Conservation (phyloP, 345 rosid species). For the Raphanus raphanistrum region DNA sequence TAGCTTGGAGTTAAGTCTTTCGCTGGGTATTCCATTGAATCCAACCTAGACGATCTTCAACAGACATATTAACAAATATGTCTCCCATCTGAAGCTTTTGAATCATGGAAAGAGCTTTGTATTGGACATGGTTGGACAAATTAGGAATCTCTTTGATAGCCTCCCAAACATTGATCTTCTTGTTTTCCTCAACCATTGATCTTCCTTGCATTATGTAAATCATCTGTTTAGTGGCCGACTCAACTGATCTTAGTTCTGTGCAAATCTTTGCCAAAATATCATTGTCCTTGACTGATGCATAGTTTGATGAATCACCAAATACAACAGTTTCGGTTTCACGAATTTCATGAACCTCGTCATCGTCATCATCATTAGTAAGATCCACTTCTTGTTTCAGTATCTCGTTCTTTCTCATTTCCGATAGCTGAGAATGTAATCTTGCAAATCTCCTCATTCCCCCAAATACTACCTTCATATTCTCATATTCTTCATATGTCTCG, state of each 20-base stretch:
- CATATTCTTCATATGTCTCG: constrained; percentile 16
- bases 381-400: constrained; percentile 4
- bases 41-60: constrained; percentile 24
- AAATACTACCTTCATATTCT: constrained; percentile 11
- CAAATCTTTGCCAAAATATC: not conserved
- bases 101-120: constrained; percentile 18
- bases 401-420: not conserved
- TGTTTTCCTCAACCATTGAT: not conserved
- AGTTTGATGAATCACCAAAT: not conserved
- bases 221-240: not conserved
- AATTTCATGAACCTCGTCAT: not conserved
- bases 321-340: not conserved
- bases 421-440: not conserved
- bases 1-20: constrained; percentile 3
- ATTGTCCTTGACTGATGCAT: not conserved
- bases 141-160: constrained; percentile 20
- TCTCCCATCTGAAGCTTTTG: constrained; percentile 17
- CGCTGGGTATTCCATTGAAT: not conserved
- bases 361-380: not conserved
- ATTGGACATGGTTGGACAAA: not conserved
- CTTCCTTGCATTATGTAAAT: constrained; percentile 1
- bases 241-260: not conserved
- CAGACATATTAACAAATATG: not conserved
- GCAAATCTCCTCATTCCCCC: constrained; percentile 8
- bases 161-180: not conserved